Evolutionary conservation across 768 basidiomycete genomes (phyloP).

Genomic region (Termitomyces sp.): DNA sequence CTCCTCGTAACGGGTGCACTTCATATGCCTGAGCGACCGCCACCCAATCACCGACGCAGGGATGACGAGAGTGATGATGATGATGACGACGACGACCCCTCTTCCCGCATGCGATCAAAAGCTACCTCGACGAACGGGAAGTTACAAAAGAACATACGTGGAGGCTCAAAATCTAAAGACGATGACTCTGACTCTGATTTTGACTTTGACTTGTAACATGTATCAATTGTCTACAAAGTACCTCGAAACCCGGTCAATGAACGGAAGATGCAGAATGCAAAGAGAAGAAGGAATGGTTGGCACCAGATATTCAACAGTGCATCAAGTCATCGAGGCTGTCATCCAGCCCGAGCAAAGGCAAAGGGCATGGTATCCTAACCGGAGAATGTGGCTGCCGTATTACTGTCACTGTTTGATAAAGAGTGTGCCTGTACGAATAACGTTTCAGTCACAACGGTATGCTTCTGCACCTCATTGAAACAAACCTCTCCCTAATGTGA

Average conservation of each 20-base stretch:
- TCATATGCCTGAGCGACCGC: constrained; percentile 49
- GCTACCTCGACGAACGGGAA: constrained; percentile 52
- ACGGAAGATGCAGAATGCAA: not conserved
- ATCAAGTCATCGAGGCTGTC: not conserved
- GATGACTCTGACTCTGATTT: constrained; percentile 76
- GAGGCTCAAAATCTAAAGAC: constrained; percentile 24
- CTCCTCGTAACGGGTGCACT: constrained; percentile 65
- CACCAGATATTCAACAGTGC: not conserved
- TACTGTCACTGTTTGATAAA: constrained; percentile 13
- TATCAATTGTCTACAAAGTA: constrained; percentile 1
- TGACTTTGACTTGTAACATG: constrained; percentile 61
- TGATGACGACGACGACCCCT: constrained; percentile 44
- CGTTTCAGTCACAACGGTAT: not conserved
- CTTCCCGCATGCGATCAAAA: constrained; percentile 55
- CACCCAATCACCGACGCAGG: constrained; percentile 22
- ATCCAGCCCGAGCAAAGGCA: not conserved
- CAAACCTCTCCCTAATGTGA: constrained; percentile 15
- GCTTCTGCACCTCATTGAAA: not conserved
- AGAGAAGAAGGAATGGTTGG: not conserved
- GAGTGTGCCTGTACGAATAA: constrained; percentile 6
- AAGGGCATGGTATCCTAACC: constrained; percentile 6
- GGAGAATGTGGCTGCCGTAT: constrained; percentile 14
- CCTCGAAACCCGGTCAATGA: not conserved
- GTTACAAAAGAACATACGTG: constrained; percentile 53
- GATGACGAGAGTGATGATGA: constrained; percentile 44